Conservation (phyloP, 352 stramenopile species). For the Phytophthora boehmeriae region DNA sequence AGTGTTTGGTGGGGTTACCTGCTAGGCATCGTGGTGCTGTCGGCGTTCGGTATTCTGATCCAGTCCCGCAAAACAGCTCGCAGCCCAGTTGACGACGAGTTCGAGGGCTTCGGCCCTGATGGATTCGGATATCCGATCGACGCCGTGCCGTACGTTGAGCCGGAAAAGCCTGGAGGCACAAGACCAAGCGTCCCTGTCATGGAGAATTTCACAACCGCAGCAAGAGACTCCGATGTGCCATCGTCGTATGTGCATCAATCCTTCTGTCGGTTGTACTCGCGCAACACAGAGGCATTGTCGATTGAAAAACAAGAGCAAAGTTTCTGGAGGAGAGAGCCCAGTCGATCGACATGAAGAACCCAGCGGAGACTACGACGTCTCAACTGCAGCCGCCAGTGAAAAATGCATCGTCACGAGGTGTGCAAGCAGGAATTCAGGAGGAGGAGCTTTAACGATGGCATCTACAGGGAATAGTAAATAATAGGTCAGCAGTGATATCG, state of each 20-base stretch:
- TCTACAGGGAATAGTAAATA: not conserved
- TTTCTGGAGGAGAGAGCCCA: conserved; percentile 27
- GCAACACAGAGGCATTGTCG: conserved; percentile 31
- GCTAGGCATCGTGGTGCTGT: conserved; percentile 38
- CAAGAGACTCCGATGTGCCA: conserved; percentile 24
- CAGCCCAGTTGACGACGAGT: conserved; percentile 25
- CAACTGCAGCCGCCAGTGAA: conserved; percentile 9
- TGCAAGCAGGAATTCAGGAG: conserved; percentile 4
- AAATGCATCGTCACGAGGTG: conserved; percentile 7
- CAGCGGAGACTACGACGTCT: conserved; percentile 8
- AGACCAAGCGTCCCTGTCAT: conserved; percentile 6
- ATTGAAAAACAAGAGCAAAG: conserved; percentile 20
- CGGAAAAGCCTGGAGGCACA: conserved; percentile 15
- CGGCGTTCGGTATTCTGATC: conserved; percentile 34
- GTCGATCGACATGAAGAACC: conserved; percentile 16
- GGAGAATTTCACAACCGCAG: conserved; percentile 13
- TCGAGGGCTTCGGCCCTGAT: conserved; percentile 16
- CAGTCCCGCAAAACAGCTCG: conserved; percentile 38
- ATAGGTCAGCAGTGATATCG: not conserved
- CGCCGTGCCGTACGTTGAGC: conserved; percentile 27
- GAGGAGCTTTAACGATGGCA: conserved; percentile 17
- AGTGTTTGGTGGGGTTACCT: conserved; percentile 48
- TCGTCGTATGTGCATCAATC: conserved; percentile 28
- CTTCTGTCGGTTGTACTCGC: conserved; percentile 35
- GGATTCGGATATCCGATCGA: conserved; percentile 27